Evolutionary conservation across 1,284 basidiomycete genomes (phyloP).

Genomic region (Fistulina hepatica): DNA sequence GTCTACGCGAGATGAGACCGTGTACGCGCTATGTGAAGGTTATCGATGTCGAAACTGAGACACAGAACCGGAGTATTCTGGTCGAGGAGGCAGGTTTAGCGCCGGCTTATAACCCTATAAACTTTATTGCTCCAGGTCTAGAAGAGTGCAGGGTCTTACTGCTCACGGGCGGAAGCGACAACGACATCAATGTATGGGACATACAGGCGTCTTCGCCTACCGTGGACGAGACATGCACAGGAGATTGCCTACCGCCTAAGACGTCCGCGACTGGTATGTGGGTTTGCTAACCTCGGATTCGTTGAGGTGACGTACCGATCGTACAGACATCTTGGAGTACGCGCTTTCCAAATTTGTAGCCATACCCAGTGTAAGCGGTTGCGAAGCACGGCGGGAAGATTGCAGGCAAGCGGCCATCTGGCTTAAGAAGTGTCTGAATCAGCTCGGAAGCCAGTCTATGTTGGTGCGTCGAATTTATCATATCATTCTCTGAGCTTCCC

Average conservation of each 20-base stretch:
- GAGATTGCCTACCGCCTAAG: conserved; percentile 9
- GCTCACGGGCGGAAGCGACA: conserved; percentile 79
- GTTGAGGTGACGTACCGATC: background rate
- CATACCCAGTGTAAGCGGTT: conserved; percentile 75
- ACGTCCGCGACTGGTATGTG: conserved; percentile 4
- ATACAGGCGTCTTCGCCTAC: background rate
- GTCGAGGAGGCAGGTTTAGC: conserved; percentile 56
- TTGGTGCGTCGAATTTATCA: conserved; percentile 54
- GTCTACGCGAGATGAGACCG: no score
- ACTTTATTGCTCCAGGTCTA: background rate
- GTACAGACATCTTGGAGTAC: conserved; percentile 50
- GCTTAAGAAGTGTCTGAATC: conserved; percentile 76
- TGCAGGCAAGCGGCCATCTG: conserved; percentile 89
- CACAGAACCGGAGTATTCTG: conserved; percentile 76
- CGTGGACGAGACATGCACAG: conserved; percentile 2
- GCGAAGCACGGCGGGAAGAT: conserved; percentile 65
- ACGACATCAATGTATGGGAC: conserved; percentile 58
- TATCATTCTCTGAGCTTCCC: no score
- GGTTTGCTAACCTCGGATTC: background rate
- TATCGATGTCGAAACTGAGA: conserved; percentile 84
- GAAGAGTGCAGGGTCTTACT: no score
- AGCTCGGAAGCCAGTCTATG: conserved; percentile 73
- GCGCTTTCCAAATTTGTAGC: conserved; percentile 82
- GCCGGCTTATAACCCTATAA: background rate
- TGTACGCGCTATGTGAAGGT: conserved; percentile 89